Evolutionary conservation across 768 basidiomycete genomes (phyloP), one percentile per base, ranked within the genome.

Genomic region (Clavulina sp.): DNA sequence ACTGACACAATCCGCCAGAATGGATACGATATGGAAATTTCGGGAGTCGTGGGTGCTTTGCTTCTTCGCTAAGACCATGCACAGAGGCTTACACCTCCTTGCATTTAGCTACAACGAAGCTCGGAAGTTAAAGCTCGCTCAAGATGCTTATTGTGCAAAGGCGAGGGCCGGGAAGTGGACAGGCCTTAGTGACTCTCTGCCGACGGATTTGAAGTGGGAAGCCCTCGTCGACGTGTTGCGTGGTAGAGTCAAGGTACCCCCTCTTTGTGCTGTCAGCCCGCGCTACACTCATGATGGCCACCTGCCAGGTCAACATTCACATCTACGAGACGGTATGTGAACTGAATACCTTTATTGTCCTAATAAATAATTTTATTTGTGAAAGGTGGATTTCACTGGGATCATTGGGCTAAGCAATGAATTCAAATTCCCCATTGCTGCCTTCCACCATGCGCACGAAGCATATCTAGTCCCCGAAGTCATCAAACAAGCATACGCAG

Each of bases 401-500:
- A 70, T 81, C 40, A 72, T 81, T 52, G 70, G 81, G 77, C 68
- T 87, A 2, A 76, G 81, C 5, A 83, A 87, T 63, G 84, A 88
- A 56, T 87, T 86, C 68, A 68, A 83, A 54, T 84, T 83, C 65
- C 74, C 78, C 0, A 67, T 84, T 32, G 74, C 81, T 0, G 78
- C 79, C 0, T 75, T 84, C 64, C 83, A 85, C 58, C 84, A 85
- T 57, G 83, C 84, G 1, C 77, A 77, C 53, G 84, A 88, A 57
- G 75, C 83, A 0, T 87, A 81, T 57, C 77, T 88, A 36, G 81
- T 86, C n/a, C 79, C 84, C 2, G 75, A 77, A 26, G 62, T 83
- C 1, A 69, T 88, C 51, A 85, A 84, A 63, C 70, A 72, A 58
- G 72, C 78, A 6, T 87, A 75, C 74, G 84, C 84, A 1, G 73